These are phyloP conservation scores for Fusarium protoensiforme DNA, from an alignment of 2,329 filamentous ascomycete genomes.

Conservation along the genomic window DNA sequence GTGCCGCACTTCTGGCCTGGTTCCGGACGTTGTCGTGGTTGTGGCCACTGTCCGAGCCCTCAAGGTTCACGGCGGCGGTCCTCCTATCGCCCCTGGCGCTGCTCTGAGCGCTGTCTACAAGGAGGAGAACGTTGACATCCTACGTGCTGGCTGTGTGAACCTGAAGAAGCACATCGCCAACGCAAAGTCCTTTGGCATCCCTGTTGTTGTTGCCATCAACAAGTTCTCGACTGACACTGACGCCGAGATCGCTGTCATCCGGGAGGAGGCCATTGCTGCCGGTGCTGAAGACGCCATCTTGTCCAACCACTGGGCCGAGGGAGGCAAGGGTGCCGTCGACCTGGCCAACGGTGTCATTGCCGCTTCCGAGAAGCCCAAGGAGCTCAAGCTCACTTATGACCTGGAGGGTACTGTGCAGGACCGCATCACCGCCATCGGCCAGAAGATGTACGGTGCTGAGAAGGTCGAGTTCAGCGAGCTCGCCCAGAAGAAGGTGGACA, in stretches of 20 bases:
- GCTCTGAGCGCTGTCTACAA: constrained; percentile 89
- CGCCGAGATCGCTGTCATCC: constrained; percentile 88
- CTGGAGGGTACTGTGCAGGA: constrained; percentile 84
- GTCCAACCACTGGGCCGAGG: constrained; percentile 97
- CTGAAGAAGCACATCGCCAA: constrained; percentile 95
- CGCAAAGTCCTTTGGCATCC: constrained; percentile 87
- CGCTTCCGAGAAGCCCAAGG: constrained; percentile 83
- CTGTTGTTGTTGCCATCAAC: constrained; percentile 97
- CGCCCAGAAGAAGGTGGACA: constrained; percentile 96
- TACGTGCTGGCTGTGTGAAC: constrained; percentile 92
- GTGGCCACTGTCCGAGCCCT: constrained; percentile 95
- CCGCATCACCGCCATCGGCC: constrained; percentile 90
- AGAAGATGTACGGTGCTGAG: constrained; percentile 93
- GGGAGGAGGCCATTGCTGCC: constrained; percentile 89
- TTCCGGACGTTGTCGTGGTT: constrained; percentile 92
- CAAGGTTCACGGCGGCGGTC: constrained; percentile 96
- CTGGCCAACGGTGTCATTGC: constrained; percentile 88
- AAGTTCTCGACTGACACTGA: constrained; percentile 94
- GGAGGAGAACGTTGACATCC: constrained; percentile 91
- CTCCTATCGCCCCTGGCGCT: constrained; percentile 90
- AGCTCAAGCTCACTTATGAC: constrained; percentile 88
- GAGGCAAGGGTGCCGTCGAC: constrained; percentile 89
- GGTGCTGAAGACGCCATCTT: constrained; percentile 94
- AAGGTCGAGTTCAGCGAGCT: constrained; percentile 93
- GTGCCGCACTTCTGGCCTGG: constrained; percentile 91